Percentiles rank a stretch among this genome's conserved stretches.
Evolutionary conservation across 2,329 filamentous ascomycete species (phyloP).

Genomic region (Hortaea werneckii): DNA sequence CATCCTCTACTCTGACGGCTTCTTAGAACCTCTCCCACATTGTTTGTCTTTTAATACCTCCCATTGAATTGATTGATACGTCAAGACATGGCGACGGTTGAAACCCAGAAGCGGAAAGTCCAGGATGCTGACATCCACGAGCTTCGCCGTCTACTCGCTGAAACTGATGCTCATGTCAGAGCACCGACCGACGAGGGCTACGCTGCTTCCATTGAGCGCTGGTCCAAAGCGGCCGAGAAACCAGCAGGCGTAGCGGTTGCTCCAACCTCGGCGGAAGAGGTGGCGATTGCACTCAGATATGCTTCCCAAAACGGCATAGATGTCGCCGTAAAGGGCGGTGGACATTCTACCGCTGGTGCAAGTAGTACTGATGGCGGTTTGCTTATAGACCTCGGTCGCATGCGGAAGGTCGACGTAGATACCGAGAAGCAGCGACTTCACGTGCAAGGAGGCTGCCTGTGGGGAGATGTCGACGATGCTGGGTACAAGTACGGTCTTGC

Average conservation of each 20-base stretch:
- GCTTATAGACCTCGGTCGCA: constrained; percentile 44
- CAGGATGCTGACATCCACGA: constrained; percentile 7
- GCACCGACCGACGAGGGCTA: constrained; percentile 11
- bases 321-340: constrained; percentile 46
- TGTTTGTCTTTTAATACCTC: too few relatives aligned
- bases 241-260: constrained; percentile 34
- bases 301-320: constrained; percentile 36
- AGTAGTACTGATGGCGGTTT: constrained; percentile 43
- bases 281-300: constrained; percentile 36
- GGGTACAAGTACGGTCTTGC: constrained; percentile 43
- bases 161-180: constrained; percentile 9
- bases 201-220: constrained; percentile 12
- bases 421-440: constrained; percentile 22
- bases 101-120: constrained; percentile 1
- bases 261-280: constrained; percentile 32
- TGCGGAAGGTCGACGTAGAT: constrained; percentile 43
- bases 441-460: constrained; percentile 16
- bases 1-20: too few relatives aligned
- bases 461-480: constrained; percentile 33
- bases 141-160: constrained; percentile 9
- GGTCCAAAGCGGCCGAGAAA: constrained; percentile 19
- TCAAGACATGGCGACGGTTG: neutral
- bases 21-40: too few relatives aligned
- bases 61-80: too few relatives aligned
- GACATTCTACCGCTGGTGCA: constrained; percentile 45